Evolutionary conservation across 768 basidiomycete species (phyloP).

Genomic region (Boletellus emodensis): DNA sequence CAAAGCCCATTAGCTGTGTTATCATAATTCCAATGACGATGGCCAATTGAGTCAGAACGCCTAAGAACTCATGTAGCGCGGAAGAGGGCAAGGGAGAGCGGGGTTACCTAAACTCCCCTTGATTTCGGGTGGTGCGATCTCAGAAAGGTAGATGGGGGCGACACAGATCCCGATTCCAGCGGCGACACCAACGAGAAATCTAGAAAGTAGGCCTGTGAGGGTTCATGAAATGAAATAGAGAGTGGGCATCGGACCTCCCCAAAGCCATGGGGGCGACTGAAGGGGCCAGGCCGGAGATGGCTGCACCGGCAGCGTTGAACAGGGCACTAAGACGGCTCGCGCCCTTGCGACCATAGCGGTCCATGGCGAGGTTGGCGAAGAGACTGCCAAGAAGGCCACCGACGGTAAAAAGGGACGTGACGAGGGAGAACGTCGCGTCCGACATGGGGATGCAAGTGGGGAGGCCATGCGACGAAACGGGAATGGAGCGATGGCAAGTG

Average conservation of each 20-base stretch:
- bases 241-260: constrained; percentile 52
- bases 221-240: background rate
- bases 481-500: constrained; percentile 51
- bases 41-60: constrained; percentile 75
- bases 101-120: constrained; percentile 67
- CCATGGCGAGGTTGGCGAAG: constrained; percentile 63
- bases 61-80: constrained; percentile 31
- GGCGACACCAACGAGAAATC: constrained; percentile 64
- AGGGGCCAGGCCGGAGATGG: constrained; percentile 60
- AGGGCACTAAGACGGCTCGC: constrained; percentile 58
- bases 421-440: constrained; percentile 68
- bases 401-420: constrained; percentile 82
- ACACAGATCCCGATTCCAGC: constrained; percentile 73
- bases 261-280: constrained; percentile 53
- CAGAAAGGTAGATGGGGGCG: constrained; percentile 81
- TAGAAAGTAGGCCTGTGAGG: constrained; percentile 21
- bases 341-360: constrained; percentile 65
- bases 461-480: constrained; percentile 35
- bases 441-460: constrained; percentile 81
- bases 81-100: background rate
- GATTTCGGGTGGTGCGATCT: constrained; percentile 75
- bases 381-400: constrained; percentile 83
- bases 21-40: constrained; percentile 85
- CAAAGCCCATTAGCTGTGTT: constrained; percentile 76
- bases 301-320: constrained; percentile 54